Conservation (phyloP, 176 grass and related monocot genomes). For the Tillandsia leiboldiana region DNA sequence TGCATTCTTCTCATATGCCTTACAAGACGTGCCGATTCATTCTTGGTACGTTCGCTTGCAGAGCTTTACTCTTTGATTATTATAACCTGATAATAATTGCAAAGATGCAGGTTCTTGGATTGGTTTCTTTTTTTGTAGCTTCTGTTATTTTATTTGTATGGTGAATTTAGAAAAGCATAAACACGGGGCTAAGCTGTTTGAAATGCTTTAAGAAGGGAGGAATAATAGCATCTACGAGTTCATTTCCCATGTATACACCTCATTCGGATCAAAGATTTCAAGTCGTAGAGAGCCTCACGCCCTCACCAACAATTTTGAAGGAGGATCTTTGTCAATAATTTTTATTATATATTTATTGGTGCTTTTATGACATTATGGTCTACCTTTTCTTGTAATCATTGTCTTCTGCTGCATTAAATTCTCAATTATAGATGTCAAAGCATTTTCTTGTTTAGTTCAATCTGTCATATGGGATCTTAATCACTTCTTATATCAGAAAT, state of each 20-base stretch:
- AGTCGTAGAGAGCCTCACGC: background rate
- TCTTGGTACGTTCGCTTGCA: constrained; percentile 53
- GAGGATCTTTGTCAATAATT: background rate
- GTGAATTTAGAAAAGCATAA: background rate
- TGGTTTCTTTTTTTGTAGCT: background rate
- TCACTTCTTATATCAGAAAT: background rate
- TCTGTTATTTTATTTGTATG: background rate
- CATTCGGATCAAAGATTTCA: background rate
- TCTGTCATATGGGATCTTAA: background rate
- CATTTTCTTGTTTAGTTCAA: background rate
- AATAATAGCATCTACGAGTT: background rate
- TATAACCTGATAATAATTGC: background rate
- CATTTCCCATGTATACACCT: background rate
- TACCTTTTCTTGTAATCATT: background rate
- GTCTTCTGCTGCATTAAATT: background rate
- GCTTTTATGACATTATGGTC: background rate
- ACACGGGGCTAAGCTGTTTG: background rate
- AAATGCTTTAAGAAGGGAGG: background rate
- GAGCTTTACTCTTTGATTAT: constrained; percentile 1
- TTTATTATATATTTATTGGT: background rate
- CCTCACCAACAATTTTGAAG: background rate
- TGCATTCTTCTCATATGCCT: constrained; percentile 79
- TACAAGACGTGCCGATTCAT: constrained; percentile 88
- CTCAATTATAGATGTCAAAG: background rate
- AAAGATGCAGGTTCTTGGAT: background rate